A percentile compares a stretch with the other conserved stretches of the same genome.
Conservation (phyloP, 257 asterid species). For the Schizonepeta tenuifolia region DNA sequence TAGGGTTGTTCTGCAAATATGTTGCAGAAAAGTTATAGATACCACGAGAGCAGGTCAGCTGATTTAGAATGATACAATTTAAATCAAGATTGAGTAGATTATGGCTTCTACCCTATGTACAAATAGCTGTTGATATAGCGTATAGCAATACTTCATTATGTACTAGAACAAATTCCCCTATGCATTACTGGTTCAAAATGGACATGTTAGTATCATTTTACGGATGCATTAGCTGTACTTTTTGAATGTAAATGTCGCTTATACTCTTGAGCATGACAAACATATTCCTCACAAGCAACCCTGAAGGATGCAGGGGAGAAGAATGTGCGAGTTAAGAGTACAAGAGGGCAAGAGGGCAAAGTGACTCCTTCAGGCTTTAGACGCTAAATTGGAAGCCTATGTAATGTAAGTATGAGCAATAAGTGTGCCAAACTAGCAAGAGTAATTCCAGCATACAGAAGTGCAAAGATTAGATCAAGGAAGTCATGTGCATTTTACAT, state of each 20-base stretch:
- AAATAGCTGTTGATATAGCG: background rate
- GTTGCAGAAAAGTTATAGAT: constrained; percentile 22
- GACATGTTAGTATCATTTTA: background rate
- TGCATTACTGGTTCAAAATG: constrained; percentile 18
- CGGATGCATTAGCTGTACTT: background rate
- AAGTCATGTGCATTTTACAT: constrained; percentile 34
- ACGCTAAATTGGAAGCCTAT: constrained; percentile 18
- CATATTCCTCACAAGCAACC: constrained; percentile 18
- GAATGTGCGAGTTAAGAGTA: background rate
- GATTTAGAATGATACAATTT: background rate
- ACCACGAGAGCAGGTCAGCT: constrained; percentile 27
- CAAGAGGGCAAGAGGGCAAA: background rate
- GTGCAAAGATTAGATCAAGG: constrained; percentile 25
- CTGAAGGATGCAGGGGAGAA: constrained; percentile 2
- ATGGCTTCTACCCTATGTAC: background rate
- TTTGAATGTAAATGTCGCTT: background rate
- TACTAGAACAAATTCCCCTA: background rate
- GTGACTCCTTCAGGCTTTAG: background rate
- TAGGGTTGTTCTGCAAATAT: constrained; percentile 96
- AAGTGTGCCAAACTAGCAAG: constrained; percentile 25
- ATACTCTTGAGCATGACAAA: background rate
- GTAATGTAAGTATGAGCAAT: constrained; percentile 17
- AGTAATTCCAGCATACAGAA: background rate
- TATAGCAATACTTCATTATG: background rate
- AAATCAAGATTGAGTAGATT: constrained; percentile 11